Percentiles rank a stretch among this genome's conserved stretches.
These are phyloP conservation scores for Grosmannia serpens DNA, from an alignment of 2,329 filamentous ascomycete species.

Conservation along the genomic window DNA sequence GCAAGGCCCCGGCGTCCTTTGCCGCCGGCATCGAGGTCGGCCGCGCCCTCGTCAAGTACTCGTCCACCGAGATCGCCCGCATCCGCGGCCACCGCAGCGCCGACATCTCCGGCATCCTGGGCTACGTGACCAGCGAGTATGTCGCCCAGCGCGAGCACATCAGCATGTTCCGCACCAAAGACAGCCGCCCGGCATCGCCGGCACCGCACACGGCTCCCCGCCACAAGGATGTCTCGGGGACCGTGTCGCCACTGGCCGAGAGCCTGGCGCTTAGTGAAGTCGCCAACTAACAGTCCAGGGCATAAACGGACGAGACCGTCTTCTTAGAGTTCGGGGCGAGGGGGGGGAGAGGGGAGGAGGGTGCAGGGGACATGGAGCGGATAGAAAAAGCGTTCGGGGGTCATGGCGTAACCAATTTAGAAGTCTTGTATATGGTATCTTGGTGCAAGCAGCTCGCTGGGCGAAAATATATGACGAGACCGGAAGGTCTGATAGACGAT, in stretches of 20 bases:
- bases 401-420: not conserved
- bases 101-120: conserved; percentile 69
- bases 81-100: conserved; percentile 78
- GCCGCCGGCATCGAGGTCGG: conserved; percentile 66
- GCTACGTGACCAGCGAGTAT: conserved; percentile 92
- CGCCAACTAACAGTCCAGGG: not conserved
- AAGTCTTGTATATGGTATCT: not conserved
- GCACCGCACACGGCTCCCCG: not conserved
- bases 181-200: conserved; percentile 43
- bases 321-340: too few species aligned
- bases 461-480: too few species aligned
- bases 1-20: conserved; percentile 74
- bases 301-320: too few species aligned
- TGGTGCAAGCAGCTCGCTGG: too few species aligned
- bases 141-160: conserved; percentile 82
- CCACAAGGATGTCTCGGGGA: not conserved
- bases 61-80: conserved; percentile 66
- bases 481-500: too few species aligned
- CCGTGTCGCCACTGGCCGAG: not conserved
- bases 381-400: not conserved
- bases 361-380: not conserved
- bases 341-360: too few species aligned
- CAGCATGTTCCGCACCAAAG: conserved; percentile 50
- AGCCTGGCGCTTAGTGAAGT: not conserved
- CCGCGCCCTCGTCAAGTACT: conserved; percentile 84